Conservation (phyloP, 1,284 basidiomycete species). For the Malassezia brasiliensis region DNA sequence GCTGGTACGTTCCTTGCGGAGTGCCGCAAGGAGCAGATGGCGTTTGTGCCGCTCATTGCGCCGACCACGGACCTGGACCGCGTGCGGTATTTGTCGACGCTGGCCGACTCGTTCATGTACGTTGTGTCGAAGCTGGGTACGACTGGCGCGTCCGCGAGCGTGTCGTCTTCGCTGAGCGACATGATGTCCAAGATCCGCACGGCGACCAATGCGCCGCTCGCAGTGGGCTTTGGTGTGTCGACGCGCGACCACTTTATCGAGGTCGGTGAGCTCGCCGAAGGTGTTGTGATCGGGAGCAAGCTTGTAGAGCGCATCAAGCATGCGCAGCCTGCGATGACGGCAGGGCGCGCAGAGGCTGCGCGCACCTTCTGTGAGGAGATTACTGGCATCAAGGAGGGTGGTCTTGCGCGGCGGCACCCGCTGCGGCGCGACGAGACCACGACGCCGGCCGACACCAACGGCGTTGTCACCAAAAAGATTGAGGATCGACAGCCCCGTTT, state of each 20-base stretch:
- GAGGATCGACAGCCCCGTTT: conserved; percentile 56
- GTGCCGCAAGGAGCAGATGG: conserved; percentile 71
- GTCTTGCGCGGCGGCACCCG: conserved; percentile 23
- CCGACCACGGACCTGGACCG: conserved; percentile 80
- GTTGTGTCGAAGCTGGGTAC: conserved; percentile 82
- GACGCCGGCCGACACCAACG: not conserved
- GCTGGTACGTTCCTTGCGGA: conserved; percentile 78
- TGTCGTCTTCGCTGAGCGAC: conserved; percentile 49
- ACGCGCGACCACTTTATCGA: conserved; percentile 82
- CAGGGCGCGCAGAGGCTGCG: conserved; percentile 50
- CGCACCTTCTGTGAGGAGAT: conserved; percentile 57
- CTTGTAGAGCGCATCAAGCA: conserved; percentile 70
- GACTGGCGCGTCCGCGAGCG: conserved; percentile 74
- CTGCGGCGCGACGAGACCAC: not conserved
- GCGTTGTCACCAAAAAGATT: not conserved
- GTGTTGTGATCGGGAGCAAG: conserved; percentile 84
- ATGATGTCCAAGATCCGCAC: conserved; percentile 47
- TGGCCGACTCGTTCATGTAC: conserved; percentile 96
- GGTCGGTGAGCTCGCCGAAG: conserved; percentile 72
- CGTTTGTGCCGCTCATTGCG: conserved; percentile 92
- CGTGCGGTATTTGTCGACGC: conserved; percentile 78
- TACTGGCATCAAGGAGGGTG: conserved; percentile 50
- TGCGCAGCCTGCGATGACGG: conserved; percentile 47
- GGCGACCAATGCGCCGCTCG: conserved; percentile 65
- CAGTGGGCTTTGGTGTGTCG: conserved; percentile 92